These are phyloP conservation scores for Capsicum baccatum DNA, from an alignment of 257 asterid species.

Conservation along the genomic window DNA sequence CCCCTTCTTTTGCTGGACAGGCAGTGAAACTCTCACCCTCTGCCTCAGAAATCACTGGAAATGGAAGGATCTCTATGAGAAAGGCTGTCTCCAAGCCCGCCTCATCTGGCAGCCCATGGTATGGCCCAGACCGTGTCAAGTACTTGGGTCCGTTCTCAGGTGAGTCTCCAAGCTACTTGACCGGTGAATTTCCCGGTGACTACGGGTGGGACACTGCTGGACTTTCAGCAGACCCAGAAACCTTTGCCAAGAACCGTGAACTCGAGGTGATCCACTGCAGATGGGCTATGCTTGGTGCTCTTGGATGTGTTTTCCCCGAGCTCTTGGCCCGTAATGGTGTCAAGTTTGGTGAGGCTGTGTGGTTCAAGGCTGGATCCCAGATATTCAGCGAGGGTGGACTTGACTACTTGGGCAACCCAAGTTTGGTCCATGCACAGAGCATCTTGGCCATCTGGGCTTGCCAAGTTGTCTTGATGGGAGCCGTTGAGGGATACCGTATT, in stretches of 20 bases:
- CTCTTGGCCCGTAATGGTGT: conserved; percentile 21
- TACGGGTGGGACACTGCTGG: conserved; percentile 77
- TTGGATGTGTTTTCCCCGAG: neutral
- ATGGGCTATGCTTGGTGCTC: conserved; percentile 1
- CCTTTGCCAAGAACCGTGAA: neutral
- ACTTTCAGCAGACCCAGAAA: conserved; percentile 63
- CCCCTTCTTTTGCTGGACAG: conserved; percentile 35
- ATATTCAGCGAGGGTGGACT: neutral
- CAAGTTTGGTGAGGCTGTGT: neutral
- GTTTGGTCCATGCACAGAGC: neutral
- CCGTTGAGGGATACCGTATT: neutral
- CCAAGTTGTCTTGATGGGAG: conserved; percentile 8
- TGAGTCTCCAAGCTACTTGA: conserved; percentile 72
- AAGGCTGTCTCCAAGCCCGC: conserved; percentile 30
- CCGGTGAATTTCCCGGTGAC: conserved; percentile 73
- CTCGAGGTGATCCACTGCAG: neutral
- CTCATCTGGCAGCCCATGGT: conserved; percentile 66
- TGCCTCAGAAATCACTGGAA: conserved; percentile 12
- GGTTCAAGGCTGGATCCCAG: neutral
- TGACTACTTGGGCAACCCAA: neutral
- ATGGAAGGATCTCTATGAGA: conserved; percentile 34
- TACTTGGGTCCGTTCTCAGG: conserved; percentile 79
- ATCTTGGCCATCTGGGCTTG: conserved; percentile 16
- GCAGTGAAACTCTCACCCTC: conserved; percentile 31
- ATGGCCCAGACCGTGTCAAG: conserved; percentile 69